phyloP scores from a whole-genome alignment of 2,329 filamentous ascomycete species.

The Cryphonectria carpinicola region DNA sequence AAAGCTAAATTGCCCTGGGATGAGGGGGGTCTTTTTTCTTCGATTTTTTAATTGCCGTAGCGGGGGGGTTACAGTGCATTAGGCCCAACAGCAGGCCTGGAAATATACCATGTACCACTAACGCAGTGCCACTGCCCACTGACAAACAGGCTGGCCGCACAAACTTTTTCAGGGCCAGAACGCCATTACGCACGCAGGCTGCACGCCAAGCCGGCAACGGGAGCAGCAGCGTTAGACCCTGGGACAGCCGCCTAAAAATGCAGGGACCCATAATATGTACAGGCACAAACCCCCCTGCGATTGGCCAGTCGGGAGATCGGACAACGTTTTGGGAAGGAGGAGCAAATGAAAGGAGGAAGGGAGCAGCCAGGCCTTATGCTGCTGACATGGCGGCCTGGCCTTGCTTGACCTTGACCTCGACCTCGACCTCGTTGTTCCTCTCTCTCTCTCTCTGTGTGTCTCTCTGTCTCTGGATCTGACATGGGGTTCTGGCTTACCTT shows the following conservation, averaged over 20 bases:
- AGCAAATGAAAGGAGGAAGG: constrained; percentile 7
- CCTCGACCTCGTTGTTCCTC: not conserved
- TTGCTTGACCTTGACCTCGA: no score
- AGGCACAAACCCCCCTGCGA: not conserved
- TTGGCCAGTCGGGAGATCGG: not conserved
- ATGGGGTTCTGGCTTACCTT: not conserved
- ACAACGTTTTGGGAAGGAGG: not conserved
- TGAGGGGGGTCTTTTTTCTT: not conserved
- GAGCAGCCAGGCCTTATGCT: not conserved
- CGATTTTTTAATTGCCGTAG: not conserved
- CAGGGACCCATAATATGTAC: not conserved
- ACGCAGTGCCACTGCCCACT: not conserved
- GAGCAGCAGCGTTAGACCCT: not conserved
- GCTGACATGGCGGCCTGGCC: constrained; percentile 1
- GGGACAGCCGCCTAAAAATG: not conserved
- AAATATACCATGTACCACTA: not conserved
- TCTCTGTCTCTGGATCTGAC: not conserved
- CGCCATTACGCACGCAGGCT: not conserved
- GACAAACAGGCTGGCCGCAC: no score
- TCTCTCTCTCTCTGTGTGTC: not conserved
- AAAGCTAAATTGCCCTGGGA: not conserved
- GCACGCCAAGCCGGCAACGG: constrained; percentile 11
- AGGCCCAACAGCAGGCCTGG: not conserved
- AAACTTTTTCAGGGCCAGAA: not conserved
- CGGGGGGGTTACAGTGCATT: not conserved